Evolutionary conservation across 495 filamentous ascomycete genomes (phyloP), one percentile per base, ranked within the genome.

Genomic region (Amorphotheca resinae): DNA sequence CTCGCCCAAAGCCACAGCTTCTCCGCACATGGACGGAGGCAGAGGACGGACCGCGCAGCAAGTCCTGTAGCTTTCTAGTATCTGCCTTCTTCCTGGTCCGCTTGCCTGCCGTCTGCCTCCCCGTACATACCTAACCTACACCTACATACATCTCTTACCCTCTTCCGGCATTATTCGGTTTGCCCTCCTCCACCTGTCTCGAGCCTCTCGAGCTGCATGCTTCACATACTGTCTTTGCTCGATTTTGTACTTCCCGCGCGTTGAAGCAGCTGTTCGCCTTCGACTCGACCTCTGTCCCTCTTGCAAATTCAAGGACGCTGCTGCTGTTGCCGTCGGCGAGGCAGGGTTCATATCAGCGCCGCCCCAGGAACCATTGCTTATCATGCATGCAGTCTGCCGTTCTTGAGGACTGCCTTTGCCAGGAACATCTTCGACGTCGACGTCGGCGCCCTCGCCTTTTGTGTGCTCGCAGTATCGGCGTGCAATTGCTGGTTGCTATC

Each of bases 301-400:
- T 39, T 45, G 22, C 39, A 45, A 34, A n/a, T 33, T 38, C 52
- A 46, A 43, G 42, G 38, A 21, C 35, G 45, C 52, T 50, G 48
- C 52, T 46, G 45, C 49, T 43, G 35, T 48, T 50, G 48, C 52
- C 46, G 45, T 45, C 40, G 35, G 32, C 12, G 8, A 42, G 28
- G 42, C 52, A 49, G 49, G 45, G 49, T 52, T 55, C 48, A 46
- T 28, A 50, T 53, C 44, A 45, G 48, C 53, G 50, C 53, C 49
- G 39, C 45, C 20, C 40, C 53, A 56, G 49, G 53, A 53, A 52
- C 46, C 35, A 48, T 44, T 49, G 49, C 50, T 56, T 56, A 56
- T 53, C 53, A 56, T 56, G 53, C 53, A 56, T 52, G 53, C 50
- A 52, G 43, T 50, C 41, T 56, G 44, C 53, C 53, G 53, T 50